Conservation (phyloP, 1,284 basidiomycete species). For the Volvariella surrecta region DNA sequence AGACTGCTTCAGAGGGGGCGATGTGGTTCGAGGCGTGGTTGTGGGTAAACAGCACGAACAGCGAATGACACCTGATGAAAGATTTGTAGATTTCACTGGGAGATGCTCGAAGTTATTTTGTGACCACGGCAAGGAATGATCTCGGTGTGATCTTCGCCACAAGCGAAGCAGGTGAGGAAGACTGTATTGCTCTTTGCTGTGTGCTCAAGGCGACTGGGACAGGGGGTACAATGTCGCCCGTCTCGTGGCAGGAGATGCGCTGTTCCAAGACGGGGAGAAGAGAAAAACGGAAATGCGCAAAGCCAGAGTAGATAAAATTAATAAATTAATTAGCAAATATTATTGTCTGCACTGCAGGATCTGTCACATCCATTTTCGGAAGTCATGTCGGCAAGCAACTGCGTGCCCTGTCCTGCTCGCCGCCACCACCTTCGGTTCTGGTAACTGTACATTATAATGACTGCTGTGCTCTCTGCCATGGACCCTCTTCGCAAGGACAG, state of each 20-base stretch:
- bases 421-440: constrained; percentile 15
- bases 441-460: constrained; percentile 34
- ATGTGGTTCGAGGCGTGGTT: constrained; percentile 89
- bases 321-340: no score
- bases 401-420: neutral
- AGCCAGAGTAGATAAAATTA: no score
- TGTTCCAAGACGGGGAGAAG: constrained; percentile 75
- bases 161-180: constrained; percentile 59
- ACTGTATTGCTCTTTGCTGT: neutral
- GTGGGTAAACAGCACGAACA: constrained; percentile 41
- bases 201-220: constrained; percentile 8
- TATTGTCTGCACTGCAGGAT: constrained; percentile 3
- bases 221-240: constrained; percentile 76
- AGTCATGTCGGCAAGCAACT: constrained; percentile 2
- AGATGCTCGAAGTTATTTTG: constrained; percentile 90
- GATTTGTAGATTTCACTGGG: constrained; percentile 74
- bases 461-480: constrained; percentile 52
- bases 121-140: constrained; percentile 91
- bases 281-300: constrained; percentile 86
- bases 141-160: constrained; percentile 88
- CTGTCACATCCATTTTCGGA: neutral
- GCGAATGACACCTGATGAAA: neutral
- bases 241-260: constrained; percentile 90
- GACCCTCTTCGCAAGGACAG: constrained; percentile 51
- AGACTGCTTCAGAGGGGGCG: constrained; percentile 93